Evolutionary conservation across 352 stramenopile genomes (phyloP), one percentile per base, ranked within the genome.

Genomic region (Pythium periplocum): DNA sequence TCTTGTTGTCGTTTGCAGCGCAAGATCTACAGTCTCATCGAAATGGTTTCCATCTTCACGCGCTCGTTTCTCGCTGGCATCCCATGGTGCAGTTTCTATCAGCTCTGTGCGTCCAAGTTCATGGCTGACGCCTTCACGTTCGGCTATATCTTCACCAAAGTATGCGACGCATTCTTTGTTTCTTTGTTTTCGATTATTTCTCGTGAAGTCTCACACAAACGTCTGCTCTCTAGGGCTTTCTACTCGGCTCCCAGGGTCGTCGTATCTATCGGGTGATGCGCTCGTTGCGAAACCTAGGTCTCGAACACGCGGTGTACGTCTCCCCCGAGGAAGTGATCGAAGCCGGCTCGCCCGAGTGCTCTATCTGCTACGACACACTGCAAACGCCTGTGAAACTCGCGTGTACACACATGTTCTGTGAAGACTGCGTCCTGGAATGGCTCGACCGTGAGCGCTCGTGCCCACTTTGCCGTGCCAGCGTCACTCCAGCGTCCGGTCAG

Each of bases 381-480:
- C 64, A 76, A 4, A 57, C 61, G 31, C 82, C 82, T 6, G 82
- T 93, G 33, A 86, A 90, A 48, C 74, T 93, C 26, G 66, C 64
- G 48, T 93, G 82, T 45, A 71, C 77, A 40, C 82, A 93, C 62
- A 81, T 93, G 70, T 93, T 93, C 55, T 93, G 82, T 53, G 82
- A 93, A 61, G 82, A 90, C 40, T 93, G 82, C 53, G 79, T 93
- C 44, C 80, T 71, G 31, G 82, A 93, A 46, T 93, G 82, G 82
- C 87, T 93, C 53, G 78, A 93, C 38, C 79, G 84, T 50, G 82
- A 93, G 59, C 77, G 78, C n/a, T 88, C 77, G 2, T 93, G 82
- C 32, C 82, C 82, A 8, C 65, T 93, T 6, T 93, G 82, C 10
- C 78, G 82, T 54, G 78, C 82, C 4, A 75, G 56, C 32, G 76